Evolutionary conservation across 345 rosid genomes (phyloP), one percentile per base, ranked within the genome.

Genomic region (Mallotus nudiflorus): DNA sequence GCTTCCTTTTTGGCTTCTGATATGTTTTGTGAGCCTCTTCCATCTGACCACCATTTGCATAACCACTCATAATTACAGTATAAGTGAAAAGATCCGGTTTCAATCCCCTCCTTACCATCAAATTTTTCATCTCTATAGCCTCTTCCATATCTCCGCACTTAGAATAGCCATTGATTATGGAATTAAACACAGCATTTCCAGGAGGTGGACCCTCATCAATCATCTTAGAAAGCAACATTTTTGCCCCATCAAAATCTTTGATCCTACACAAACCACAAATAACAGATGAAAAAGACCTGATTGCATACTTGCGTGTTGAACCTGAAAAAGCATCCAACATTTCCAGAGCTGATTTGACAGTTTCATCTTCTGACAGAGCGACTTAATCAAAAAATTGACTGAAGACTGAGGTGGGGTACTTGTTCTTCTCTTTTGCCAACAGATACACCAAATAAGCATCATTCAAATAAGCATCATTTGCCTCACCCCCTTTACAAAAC

Each of bases 31-130:
- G 71, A 13, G 98, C 95, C 78, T 86, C 89, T 12, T 84, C 85
- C 95, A 93, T 88, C 60, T 81, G 73, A 42, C 96, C 96, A 71
- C 91, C 85, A 65, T 82, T 87, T 20, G 80, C 86, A 70, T 85
- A 93, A 48, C 92, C 96, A 50, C 95, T 89, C 29, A 93, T 93
- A 50, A 88, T 75, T 51, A 89, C 96, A 0, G 96, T 86, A 71
- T 89, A 93, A 13, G 96, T 80, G 59, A 81, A 93, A 66, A 91
- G 86, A 61, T 91, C 96, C 0, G 97, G 97, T 73, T 78, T 91
- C 75, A 93, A 66, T 16, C 98, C 97, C 78, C 92, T 85, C 28
- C 60, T 75, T 76, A 83, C 83, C 98, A 94, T 87, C 82, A 88
- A 31, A 78, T 84, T 85, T 67, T 85, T 74, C 74, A 82, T 77